These are phyloP conservation scores for Nicotiana tabacum DNA, from an alignment of 257 asterid species.

Conservation along the genomic window DNA sequence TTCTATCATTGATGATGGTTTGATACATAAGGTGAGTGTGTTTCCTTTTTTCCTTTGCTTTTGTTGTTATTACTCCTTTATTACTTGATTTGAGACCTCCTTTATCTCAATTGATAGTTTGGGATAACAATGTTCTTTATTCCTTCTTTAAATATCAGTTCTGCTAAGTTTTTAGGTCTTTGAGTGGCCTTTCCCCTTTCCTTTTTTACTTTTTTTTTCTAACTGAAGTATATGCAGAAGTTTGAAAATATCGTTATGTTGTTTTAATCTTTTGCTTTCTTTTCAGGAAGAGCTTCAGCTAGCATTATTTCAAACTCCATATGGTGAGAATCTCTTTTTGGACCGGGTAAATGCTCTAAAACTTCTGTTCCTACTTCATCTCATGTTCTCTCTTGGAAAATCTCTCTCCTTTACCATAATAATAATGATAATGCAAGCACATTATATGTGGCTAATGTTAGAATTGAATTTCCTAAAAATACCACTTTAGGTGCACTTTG, in stretches of 20 bases:
- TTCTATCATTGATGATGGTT: slow-evolving; percentile 78
- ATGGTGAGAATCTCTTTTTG: slow-evolving; percentile 70
- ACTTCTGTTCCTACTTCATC: not conserved
- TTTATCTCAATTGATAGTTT: not conserved
- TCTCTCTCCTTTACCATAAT: not conserved
- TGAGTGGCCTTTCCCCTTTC: not conserved
- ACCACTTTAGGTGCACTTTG: not conserved
- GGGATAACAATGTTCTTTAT: not conserved
- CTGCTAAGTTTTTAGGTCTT: not conserved
- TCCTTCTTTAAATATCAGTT: not conserved
- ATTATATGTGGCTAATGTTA: not conserved
- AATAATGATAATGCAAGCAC: not conserved
- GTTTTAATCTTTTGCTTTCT: not conserved
- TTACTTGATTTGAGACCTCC: not conserved
- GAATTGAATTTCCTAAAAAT: not conserved
- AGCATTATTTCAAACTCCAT: slow-evolving; percentile 62
- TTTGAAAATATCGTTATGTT: not conserved
- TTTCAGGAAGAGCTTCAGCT: slow-evolving; percentile 87
- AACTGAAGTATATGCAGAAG: not conserved
- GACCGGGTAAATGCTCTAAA: slow-evolving; percentile 61
- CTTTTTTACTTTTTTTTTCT: not conserved
- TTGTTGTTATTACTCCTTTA: not conserved
- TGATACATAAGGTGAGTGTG: slow-evolving; percentile 62
- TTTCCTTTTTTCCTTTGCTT: not conserved
- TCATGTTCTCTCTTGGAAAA: not conserved